Conservation (phyloP, 495 filamentous ascomycete species). For the Penicillium egyptiacum region DNA sequence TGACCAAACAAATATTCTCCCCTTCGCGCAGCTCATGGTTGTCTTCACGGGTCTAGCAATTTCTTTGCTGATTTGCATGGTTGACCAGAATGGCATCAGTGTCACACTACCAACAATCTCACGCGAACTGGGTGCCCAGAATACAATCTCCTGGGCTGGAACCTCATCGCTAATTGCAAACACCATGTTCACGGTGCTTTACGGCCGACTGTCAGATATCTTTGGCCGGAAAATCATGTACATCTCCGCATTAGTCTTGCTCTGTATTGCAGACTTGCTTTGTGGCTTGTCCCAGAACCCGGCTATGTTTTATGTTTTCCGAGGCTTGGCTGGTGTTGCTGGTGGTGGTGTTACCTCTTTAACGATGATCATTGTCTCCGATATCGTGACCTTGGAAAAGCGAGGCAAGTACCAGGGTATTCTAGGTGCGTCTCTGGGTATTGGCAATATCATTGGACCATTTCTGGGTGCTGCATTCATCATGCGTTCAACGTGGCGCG, state of each 20-base stretch:
- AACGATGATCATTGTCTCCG: constrained; percentile 53
- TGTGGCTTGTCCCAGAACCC: constrained; percentile 52
- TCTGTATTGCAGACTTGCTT: constrained; percentile 54
- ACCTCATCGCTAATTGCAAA: constrained; percentile 73
- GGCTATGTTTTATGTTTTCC: constrained; percentile 56
- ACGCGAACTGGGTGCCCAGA: constrained; percentile 52
- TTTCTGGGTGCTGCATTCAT: constrained; percentile 48
- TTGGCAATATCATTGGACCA: constrained; percentile 47
- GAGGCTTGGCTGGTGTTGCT: constrained; percentile 55
- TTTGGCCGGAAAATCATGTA: constrained; percentile 57
- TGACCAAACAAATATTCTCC: constrained; percentile 59
- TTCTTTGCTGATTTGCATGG: constrained; percentile 56
- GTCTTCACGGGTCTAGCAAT: constrained; percentile 56
- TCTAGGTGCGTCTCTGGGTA: constrained; percentile 41
- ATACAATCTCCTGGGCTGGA: constrained; percentile 74
- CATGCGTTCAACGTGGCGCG: constrained; percentile 48
- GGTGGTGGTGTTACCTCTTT: constrained; percentile 52
- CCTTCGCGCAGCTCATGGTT: constrained; percentile 53
- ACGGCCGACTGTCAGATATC: constrained; percentile 58
- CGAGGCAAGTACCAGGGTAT: constrained; percentile 50
- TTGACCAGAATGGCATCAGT: constrained; percentile 64
- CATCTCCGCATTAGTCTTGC: constrained; percentile 45
- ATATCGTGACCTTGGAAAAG: constrained; percentile 47
- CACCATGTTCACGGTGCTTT: constrained; percentile 65
- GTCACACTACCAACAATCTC: constrained; percentile 61